Base-by-base conservation (phyloP, 139 green algal genomes). In the Astrephomene gubernaculifera region DNA sequence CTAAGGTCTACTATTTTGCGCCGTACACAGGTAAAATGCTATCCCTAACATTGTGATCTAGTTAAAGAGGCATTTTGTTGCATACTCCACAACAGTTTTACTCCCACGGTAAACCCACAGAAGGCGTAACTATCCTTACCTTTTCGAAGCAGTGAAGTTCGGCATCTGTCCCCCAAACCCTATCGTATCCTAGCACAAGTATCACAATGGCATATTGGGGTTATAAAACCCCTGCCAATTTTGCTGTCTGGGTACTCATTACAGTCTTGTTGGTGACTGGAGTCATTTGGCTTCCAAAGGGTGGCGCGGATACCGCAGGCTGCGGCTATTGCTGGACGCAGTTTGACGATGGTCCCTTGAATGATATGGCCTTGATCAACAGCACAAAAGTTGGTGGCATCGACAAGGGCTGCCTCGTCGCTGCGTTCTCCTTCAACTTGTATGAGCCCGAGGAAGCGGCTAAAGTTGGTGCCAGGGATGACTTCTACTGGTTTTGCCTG, bases 161-260 rank as follows among this genome's bases (percentile, higher is more conserved):
- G n/a, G n/a, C n/a, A n/a, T n/a, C n/a, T n/a, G n/a, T n/a, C n/a
- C n/a, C n/a, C n/a, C n/a, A n/a, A n/a, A n/a, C n/a, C n/a, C n/a
- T n/a, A n/a, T n/a, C n/a, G n/a, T n/a, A n/a, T n/a, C n/a, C n/a
- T n/a, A n/a, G n/a, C n/a, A n/a, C n/a, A 43, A 71, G 63, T 8
- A 41, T 8, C 5, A 33, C 29, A 65, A 76, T 76, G 69, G 69
- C 69, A 22, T 76, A 76, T 19, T 76, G 69, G 69, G 69, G 69
- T 6, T 76, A 76, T 25, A 76, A 60, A 27, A 76, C 41, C 22
- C 69, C 39, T 24, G 41, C 27, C 24, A 60, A 60, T 27, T 76
- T 57, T 21, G 22, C 19, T 35, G 27, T 76, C 7, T 76, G 69
- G 69, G 12, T 76, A 6, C 4, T 60, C 4, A 41, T 60, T 24